Evolutionary conservation across 768 basidiomycete species (phyloP).

Genomic region (Phanerochaete sordida): DNA sequence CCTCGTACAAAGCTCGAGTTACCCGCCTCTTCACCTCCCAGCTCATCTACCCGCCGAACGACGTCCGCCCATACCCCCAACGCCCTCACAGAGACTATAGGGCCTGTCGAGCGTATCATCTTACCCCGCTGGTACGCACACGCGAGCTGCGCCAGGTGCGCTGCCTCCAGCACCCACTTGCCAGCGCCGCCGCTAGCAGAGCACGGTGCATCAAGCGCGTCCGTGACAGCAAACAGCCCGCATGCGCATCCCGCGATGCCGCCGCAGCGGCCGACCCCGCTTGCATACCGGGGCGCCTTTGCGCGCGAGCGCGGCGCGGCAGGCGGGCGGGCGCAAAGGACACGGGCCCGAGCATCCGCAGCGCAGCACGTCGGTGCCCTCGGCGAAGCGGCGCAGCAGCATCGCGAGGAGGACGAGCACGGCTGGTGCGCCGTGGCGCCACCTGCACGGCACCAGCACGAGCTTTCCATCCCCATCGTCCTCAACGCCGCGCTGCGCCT

Average conservation of each 20-base stretch:
- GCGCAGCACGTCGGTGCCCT: slow-evolving; percentile 15
- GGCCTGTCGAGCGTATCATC: slow-evolving; percentile 49
- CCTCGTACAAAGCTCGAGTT: no score
- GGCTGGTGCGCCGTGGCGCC: slow-evolving; percentile 60
- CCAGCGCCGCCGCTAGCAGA: slow-evolving; percentile 23
- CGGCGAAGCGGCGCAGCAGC: slow-evolving; percentile 28
- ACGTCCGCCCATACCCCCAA: slow-evolving; percentile 57
- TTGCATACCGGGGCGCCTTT: slow-evolving; percentile 43
- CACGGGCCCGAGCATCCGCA: slow-evolving; percentile 24
- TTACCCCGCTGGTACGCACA: slow-evolving; percentile 36
- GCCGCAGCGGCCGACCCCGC: slow-evolving; percentile 46
- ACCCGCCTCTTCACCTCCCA: slow-evolving; percentile 23
- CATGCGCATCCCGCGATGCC: slow-evolving; percentile 54
- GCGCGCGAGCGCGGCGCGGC: slow-evolving; percentile 32
- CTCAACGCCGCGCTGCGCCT: slow-evolving; percentile 21
- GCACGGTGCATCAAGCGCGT: no score
- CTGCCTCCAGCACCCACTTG: slow-evolving; percentile 41
- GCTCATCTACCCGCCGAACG: neutral
- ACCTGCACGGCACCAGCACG: slow-evolving; percentile 49
- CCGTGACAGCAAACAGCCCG: slow-evolving; percentile 47
- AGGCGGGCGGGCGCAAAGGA: no score
- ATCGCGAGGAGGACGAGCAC: slow-evolving; percentile 43
- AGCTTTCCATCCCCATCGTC: slow-evolving; percentile 32
- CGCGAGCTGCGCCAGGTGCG: slow-evolving; percentile 38
- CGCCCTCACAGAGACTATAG: slow-evolving; percentile 53